phyloP scores from a whole-genome alignment of 2,329 filamentous ascomycete genomes.

The Gaeumannomyces tritici region DNA sequence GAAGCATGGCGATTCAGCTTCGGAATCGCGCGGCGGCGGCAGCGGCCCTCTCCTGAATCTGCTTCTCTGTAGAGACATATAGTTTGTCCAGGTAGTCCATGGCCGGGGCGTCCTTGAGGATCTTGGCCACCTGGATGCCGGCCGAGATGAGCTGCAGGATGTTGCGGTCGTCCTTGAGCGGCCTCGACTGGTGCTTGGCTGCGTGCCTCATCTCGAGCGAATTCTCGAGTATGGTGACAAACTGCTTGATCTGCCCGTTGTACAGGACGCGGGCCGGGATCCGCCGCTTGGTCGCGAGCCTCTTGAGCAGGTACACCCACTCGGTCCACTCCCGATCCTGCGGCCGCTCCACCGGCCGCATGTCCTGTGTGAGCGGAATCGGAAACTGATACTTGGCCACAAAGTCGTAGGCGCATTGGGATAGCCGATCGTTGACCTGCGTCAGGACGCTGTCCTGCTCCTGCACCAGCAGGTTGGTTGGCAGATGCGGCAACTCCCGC shows the following conservation, averaged over 20 bases:
- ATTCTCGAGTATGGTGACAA: constrained; percentile 81
- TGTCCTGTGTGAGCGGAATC: constrained; percentile 73
- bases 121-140: constrained; percentile 79
- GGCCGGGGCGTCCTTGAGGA: constrained; percentile 72
- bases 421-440: constrained; percentile 75
- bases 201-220: constrained; percentile 81
- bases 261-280: constrained; percentile 78
- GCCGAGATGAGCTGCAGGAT: constrained; percentile 81
- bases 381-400: constrained; percentile 87
- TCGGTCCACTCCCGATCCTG: constrained; percentile 83
- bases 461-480: constrained; percentile 71
- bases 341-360: constrained; percentile 64
- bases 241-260: constrained; percentile 85
- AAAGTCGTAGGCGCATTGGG: constrained; percentile 82
- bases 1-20: constrained; percentile 6
- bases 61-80: constrained; percentile 72
- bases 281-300: constrained; percentile 74
- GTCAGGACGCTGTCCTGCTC: constrained; percentile 76
- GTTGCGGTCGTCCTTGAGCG: constrained; percentile 80
- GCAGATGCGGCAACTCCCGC: constrained; percentile 70
- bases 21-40: constrained; percentile 32
- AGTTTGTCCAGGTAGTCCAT: constrained; percentile 76
- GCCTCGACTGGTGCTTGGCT: constrained; percentile 72
- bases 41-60: constrained; percentile 59
- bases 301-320: constrained; percentile 82